phyloP scores from a whole-genome alignment of 2,329 filamentous ascomycete species.

The Fusarium sp. region DNA sequence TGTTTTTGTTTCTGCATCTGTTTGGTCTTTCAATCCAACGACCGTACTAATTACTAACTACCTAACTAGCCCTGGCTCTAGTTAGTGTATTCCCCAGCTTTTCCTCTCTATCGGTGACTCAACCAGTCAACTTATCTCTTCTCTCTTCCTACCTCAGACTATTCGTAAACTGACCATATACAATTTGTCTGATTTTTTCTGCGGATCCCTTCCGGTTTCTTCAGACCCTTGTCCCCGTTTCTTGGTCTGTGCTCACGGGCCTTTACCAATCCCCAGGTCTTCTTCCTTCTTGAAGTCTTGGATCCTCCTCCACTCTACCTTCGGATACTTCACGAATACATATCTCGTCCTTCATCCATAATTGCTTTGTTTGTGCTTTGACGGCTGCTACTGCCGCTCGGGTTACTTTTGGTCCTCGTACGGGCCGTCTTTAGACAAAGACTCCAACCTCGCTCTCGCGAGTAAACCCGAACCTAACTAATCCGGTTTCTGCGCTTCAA shows the following conservation, averaged over 20 bases:
- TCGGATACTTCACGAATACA: not conserved
- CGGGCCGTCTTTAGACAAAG: not conserved
- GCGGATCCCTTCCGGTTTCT: not conserved
- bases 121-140: not conserved
- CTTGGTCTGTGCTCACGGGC: conserved; percentile 27
- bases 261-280: conserved; percentile 33
- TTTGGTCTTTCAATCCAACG: not conserved
- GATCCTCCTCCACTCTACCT: conserved; percentile 24
- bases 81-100: not conserved
- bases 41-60: not conserved
- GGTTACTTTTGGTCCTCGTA: not conserved
- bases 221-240: conserved; percentile 22
- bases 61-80: not conserved
- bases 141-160: not conserved
- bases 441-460: not conserved
- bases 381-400: not conserved
- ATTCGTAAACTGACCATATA: conserved; percentile 3
- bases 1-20: not conserved
- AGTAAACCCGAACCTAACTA: not conserved
- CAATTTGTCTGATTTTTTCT: not conserved
- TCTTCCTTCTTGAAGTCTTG: conserved; percentile 17
- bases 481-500: not conserved
- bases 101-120: not conserved
- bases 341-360: conserved; percentile 5
- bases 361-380: conserved; percentile 14